Base-by-base conservation (phyloP, 495 filamentous ascomycete species). In the Aspergillus sclerotioniger region DNA sequence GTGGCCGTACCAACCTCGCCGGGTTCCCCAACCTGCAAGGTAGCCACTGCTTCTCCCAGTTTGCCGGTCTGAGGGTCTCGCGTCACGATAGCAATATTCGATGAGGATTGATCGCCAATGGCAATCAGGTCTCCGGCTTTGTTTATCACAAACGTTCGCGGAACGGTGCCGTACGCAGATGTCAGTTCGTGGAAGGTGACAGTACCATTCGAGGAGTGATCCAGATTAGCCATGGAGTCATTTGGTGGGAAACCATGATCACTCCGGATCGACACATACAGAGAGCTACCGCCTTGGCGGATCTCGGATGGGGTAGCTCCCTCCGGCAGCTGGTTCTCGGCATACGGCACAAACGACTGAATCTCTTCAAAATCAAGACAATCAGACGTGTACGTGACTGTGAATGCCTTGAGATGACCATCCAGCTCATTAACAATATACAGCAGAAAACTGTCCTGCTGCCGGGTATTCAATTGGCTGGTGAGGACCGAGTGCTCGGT, bases 91-190 rank as follows among this genome's bases (percentile, higher is more conserved):
- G 79, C 85, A 6, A 89, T 82, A 44, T 78, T 80, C 29, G 78
- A 74, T 53, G 80, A 81, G 4, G 63, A 71, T 70, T 89, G 85
- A 59, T 87, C 74, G n/a, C 82, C 85, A 48, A 87, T 79, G 1
- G 83, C 86, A 3, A 85, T 75, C 46, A 85, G 65, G 61, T 78
- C 79, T 1, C 87, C 87, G 6, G 76, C 78, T 56, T 76, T 76
- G 62, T 86, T 90, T 61, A 91, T 71, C 33, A 79, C 82, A 67
- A 91, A 84, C 31, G 88, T 85, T 41, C 88, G 72, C 6, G 90
- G 88, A 46, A 76, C 71, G 6, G 70, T 61, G 3, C 89, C 89
- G 21, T 82, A 83, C 4, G 87, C 78, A 0, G 85, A 70, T 12
- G 72, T 77, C 16, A 80, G 67, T 41, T 83, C 74, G 6, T 80